Conservation (phyloP, 208 protist species). For the Borovskyia barvae region DNA sequence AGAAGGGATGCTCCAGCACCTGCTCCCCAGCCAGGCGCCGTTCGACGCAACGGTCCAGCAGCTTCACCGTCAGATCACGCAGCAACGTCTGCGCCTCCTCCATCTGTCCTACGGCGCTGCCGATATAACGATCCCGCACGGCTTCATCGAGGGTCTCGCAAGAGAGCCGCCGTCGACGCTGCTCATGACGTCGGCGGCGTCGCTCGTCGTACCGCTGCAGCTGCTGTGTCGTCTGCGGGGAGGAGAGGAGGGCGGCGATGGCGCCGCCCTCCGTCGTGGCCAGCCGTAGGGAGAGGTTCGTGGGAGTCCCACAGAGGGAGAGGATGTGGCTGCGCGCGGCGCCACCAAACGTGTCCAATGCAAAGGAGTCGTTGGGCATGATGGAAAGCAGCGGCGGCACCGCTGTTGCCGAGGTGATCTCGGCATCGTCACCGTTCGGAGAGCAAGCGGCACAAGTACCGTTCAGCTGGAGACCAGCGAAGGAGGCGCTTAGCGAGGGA, state of each 20-base stretch:
- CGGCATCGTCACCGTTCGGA: no score
- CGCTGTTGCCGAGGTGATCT: not conserved
- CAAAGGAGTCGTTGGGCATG: constrained; percentile 18
- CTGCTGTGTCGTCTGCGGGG: constrained; percentile 11
- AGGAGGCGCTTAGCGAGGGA: constrained; percentile 22
- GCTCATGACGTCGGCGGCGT: constrained; percentile 10
- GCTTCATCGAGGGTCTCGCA: constrained; percentile 27
- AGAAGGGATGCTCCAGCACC: constrained; percentile 88
- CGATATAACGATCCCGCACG: constrained; percentile 35
- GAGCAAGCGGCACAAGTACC: no score
- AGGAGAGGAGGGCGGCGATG: constrained; percentile 25
- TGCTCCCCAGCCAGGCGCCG: constrained; percentile 53
- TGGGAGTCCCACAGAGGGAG: constrained; percentile 15
- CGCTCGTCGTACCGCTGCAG: constrained; percentile 14
- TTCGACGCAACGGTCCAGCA: constrained; percentile 59
- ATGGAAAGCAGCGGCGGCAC: constrained; percentile 1
- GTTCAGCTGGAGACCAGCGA: constrained; percentile 17
- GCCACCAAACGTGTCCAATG: constrained; percentile 18
- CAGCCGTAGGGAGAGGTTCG: constrained; percentile 24
- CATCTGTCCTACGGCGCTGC: constrained; percentile 39
- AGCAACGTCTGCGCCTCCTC: constrained; percentile 61
- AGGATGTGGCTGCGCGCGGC: constrained; percentile 11
- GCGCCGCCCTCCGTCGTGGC: constrained; percentile 17
- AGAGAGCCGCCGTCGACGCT: constrained; percentile 22
- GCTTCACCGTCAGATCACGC: constrained; percentile 50